phyloP scores from a whole-genome alignment of 805 yeast genomes.

The Monosporozyma siamensis region DNA sequence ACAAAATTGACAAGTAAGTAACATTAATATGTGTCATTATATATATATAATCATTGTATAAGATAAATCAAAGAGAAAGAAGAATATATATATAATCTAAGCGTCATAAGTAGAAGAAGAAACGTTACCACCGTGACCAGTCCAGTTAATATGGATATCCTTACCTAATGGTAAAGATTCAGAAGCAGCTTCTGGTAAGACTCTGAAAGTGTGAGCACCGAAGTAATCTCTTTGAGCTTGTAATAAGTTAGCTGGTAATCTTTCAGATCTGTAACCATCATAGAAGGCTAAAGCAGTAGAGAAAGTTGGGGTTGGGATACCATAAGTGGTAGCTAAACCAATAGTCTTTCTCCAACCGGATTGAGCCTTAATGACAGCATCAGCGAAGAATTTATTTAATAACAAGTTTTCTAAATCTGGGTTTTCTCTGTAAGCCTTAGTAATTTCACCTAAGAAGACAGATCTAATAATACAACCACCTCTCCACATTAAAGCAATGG shows the following conservation, averaged over 20 bases:
- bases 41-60: too few species aligned
- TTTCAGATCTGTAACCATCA: constrained; percentile 96
- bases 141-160: constrained; percentile 97
- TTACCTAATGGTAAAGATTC: constrained; percentile 67
- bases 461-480: constrained; percentile 99
- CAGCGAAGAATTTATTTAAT: constrained; percentile 89
- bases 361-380: constrained; percentile 90
- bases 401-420: constrained; percentile 92
- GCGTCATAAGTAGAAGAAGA: constrained; percentile 93
- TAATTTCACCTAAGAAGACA: constrained; percentile 93
- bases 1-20: neutral
- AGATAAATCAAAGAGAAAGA: too few species aligned
- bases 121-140: constrained; percentile 97
- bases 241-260: constrained; percentile 92
- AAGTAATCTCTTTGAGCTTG: constrained; percentile 99
- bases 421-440: constrained; percentile 88
- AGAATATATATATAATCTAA: too few species aligned
- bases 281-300: constrained; percentile 94
- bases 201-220: constrained; percentile 98
- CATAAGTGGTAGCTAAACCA: constrained; percentile 66
- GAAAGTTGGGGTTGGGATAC: constrained; percentile 98
- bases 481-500: constrained; percentile 99
- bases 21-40: too few species aligned
- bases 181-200: constrained; percentile 77
- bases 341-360: constrained; percentile 89